Percentiles rank a stretch among this genome's conserved stretches.
Evolutionary conservation across 208 protist genomes (phyloP).

Genomic region (Crithidia thermophila): DNA sequence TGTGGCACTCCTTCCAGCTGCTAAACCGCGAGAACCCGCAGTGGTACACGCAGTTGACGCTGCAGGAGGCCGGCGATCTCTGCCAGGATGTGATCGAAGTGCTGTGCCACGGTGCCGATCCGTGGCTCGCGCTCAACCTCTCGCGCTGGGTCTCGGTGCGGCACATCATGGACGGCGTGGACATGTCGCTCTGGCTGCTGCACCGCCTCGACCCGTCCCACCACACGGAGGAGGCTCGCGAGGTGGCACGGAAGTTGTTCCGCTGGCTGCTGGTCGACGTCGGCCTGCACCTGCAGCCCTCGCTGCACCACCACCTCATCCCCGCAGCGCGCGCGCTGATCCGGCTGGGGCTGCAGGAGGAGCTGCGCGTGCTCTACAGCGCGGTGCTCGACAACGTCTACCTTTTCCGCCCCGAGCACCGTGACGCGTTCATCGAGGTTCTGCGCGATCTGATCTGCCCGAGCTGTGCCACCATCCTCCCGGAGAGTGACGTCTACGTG

Average conservation of each 20-base stretch:
- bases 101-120: slow-evolving; percentile 75
- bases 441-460: slow-evolving; percentile 83
- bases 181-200: slow-evolving; percentile 81
- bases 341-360: slow-evolving; percentile 63
- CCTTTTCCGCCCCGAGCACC: slow-evolving; percentile 61
- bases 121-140: slow-evolving; percentile 84
- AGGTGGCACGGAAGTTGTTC: slow-evolving; percentile 74
- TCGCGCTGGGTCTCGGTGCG: slow-evolving; percentile 53
- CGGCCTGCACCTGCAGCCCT: slow-evolving; percentile 75
- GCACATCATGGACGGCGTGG: slow-evolving; percentile 82
- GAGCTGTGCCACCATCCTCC: slow-evolving; percentile 62
- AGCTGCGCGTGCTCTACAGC: slow-evolving; percentile 79
- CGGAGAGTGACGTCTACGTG: slow-evolving; percentile 57
- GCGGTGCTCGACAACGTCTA: slow-evolving; percentile 80
- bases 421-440: slow-evolving; percentile 66
- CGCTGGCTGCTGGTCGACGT: slow-evolving; percentile 84
- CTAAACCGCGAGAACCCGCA: slow-evolving; percentile 72
- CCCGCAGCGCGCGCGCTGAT: slow-evolving; percentile 76
- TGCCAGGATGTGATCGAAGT: slow-evolving; percentile 65
- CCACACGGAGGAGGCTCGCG: slow-evolving; percentile 68
- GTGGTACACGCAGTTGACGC: slow-evolving; percentile 54
- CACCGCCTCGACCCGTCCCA: slow-evolving; percentile 77
- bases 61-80: slow-evolving; percentile 67
- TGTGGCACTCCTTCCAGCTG: slow-evolving; percentile 74
- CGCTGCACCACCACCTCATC: slow-evolving; percentile 73